Conservation (phyloP, 306 rosid species). For the Albizia julibrissin region DNA sequence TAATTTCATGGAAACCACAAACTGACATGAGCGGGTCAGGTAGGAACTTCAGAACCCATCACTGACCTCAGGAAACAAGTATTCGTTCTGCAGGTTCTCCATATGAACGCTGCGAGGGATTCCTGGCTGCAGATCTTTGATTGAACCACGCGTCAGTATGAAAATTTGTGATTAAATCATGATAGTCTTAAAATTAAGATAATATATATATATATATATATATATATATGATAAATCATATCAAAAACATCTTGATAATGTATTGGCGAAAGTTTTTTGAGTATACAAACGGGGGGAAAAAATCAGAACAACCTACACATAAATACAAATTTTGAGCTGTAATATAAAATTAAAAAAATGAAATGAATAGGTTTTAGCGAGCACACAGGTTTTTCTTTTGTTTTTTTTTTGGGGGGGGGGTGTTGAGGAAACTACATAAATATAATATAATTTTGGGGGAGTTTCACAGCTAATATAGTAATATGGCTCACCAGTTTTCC, state of each 20-base stretch:
- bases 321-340: neutral
- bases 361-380: neutral
- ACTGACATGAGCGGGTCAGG: neutral
- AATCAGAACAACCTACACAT: neutral
- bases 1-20: neutral
- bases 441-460: neutral
- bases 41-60: slow-evolving; percentile 3
- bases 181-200: neutral
- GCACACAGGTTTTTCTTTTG: neutral
- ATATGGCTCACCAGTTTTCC: slow-evolving; percentile 38
- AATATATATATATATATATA: too few relatives aligned
- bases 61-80: slow-evolving; percentile 68
- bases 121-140: slow-evolving; percentile 46
- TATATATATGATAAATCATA: neutral
- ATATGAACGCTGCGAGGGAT: slow-evolving; percentile 57
- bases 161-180: neutral
- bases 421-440: neutral
- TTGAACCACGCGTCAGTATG: neutral
- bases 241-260: neutral
- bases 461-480: neutral
- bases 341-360: neutral
- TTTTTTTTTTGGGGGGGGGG: neutral
- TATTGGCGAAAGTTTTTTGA: neutral
- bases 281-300: neutral
- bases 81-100: slow-evolving; percentile 62